Base-by-base conservation (phyloP, 805 yeast species). In the Sugiyamaella marilandica region DNA sequence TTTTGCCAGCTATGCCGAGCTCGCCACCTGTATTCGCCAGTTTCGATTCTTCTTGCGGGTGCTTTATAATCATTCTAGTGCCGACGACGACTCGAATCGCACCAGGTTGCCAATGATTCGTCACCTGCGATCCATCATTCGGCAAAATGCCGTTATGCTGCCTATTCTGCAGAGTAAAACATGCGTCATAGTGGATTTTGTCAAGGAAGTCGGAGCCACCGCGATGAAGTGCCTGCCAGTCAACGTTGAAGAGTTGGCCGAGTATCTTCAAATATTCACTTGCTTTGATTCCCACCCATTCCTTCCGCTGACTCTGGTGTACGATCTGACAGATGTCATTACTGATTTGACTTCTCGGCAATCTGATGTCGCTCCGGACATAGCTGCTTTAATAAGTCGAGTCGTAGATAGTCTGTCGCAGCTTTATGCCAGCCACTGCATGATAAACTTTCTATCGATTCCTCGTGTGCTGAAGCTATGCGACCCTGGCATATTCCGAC, bases 401-500 rank as follows among this genome's bases (percentile, higher is more conserved):
- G 21, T 13, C 13, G 9, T 39, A 3, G 11, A 11, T 19, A 11
- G 16, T 7, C 24, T 39, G 21, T 39, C 16, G 7, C 21, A 39
- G 13, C 24, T 39, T 5, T 39, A 39, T 39, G 24, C 43, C 13
- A 16, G 13, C 43, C 5, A 35, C 9, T 26, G 14, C 14, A 14
- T 48, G 10, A 14, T 29, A 9, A 31, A 39, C 47, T 41, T 39
- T 24, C 37, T 48, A 18, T 41, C 47, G 2, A 48, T 41, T 16
- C 51, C 51, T 24, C 45, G 16, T 9, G 31, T 48, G 13, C 35
- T 47, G 13, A 16, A 33, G 8, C 13, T 35, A 8, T 21, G 37
- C 31, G 45, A 37, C 14, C 19, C 14, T 5, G 33, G 16, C 29
- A n/a, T 26, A 14, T 43, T 43, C 21, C 35, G 14, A 11, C 34